These are phyloP conservation scores for Fusarium algeriense DNA, from an alignment of 2,329 filamentous ascomycete species.

Conservation along the genomic window DNA sequence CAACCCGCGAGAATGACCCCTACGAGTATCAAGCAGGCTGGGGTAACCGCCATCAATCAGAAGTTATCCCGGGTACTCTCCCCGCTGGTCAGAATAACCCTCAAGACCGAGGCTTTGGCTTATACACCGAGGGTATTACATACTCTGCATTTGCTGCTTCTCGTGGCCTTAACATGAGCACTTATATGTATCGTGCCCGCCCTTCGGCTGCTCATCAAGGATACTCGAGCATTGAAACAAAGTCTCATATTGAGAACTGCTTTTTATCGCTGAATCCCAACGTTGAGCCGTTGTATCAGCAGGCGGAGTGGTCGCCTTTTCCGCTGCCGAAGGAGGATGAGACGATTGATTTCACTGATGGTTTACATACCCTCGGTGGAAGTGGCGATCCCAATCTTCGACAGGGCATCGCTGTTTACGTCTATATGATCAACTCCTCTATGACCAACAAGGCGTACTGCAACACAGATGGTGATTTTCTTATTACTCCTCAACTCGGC, in stretches of 20 bases:
- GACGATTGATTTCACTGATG: constrained; percentile 16
- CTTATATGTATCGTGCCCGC: constrained; percentile 23
- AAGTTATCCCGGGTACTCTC: constrained; percentile 18
- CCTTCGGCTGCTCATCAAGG: constrained; percentile 20
- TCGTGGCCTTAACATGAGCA: constrained; percentile 10
- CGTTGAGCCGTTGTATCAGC: constrained; percentile 12
- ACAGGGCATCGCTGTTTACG: constrained; percentile 12
- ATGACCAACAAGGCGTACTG: constrained; percentile 23
- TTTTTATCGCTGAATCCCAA: constrained; percentile 16
- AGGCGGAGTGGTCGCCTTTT: constrained; percentile 28
- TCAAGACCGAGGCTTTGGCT: constrained; percentile 16
- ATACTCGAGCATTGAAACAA: not conserved
- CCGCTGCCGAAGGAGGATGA: constrained; percentile 4
- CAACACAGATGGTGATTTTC: constrained; percentile 26
- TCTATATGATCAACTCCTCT: constrained; percentile 15
- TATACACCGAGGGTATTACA: constrained; percentile 35
- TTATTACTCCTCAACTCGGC: constrained; percentile 17
- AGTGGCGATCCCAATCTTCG: constrained; percentile 22
- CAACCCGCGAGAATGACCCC: constrained; percentile 26
- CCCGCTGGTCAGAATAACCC: constrained; percentile 27
- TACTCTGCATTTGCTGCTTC: constrained; percentile 32
- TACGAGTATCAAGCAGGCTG: constrained; percentile 23
- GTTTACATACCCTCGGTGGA: constrained; percentile 18
- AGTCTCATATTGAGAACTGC: constrained; percentile 26
- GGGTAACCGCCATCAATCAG: constrained; percentile 28